Conservation (phyloP, 148 eudicot genomes). For the Hydrangea macrophylla region DNA sequence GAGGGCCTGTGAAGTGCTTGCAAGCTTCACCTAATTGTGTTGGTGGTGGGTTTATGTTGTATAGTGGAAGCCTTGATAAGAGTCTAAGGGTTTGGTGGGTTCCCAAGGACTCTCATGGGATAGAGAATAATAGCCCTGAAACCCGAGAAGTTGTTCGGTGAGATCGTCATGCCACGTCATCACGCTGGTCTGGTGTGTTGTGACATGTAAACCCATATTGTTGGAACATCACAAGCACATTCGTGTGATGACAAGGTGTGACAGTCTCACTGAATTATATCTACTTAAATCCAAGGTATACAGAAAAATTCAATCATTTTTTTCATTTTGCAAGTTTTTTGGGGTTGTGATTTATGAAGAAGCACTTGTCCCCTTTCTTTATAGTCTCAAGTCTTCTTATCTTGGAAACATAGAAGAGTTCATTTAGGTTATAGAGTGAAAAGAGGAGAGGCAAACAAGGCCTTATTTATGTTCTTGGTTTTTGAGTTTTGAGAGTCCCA, state of each 20-base stretch:
- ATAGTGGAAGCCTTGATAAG: conserved; percentile 88
- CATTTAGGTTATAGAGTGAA: conserved; percentile 2
- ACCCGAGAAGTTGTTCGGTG: too few relatives aligned
- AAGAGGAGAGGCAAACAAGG: background rate
- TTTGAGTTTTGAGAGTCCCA: background rate
- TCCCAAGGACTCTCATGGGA: conserved; percentile 27
- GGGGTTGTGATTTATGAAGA: background rate
- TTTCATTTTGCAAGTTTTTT: background rate
- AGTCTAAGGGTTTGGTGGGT: conserved; percentile 97
- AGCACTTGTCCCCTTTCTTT: conserved; percentile 9
- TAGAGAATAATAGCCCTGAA: too few relatives aligned
- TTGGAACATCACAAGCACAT: too few relatives aligned
- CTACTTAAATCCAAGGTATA: background rate
- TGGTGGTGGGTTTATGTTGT: conserved; percentile 79
- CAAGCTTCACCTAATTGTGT: conserved; percentile 52
- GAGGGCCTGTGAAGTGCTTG: conserved; percentile 81
- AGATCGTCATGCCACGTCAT: too few relatives aligned
- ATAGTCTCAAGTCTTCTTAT: background rate
- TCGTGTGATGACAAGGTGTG: too few relatives aligned
- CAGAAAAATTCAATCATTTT: conserved; percentile 4
- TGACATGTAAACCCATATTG: too few relatives aligned
- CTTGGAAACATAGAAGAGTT: background rate
- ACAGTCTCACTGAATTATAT: too few relatives aligned
- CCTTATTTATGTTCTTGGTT: conserved; percentile 6
- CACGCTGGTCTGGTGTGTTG: too few relatives aligned